Base-by-base conservation (phyloP, 768 basidiomycete genomes). In the Tylopilus sp. region DNA sequence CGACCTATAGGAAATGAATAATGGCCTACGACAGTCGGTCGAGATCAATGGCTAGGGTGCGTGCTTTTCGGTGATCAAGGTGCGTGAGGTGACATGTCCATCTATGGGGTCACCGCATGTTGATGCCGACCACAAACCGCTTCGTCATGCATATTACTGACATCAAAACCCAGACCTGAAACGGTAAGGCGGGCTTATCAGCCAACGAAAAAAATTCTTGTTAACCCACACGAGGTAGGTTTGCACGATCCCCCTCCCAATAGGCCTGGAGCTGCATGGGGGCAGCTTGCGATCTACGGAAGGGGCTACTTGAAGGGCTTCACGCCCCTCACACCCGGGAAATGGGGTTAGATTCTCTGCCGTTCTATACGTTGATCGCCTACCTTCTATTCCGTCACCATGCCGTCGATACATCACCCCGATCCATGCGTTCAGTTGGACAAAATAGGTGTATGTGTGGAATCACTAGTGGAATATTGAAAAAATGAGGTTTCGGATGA, bases 321-420 rank as follows among this genome's bases (percentile, higher is more conserved):
- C 38, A 3, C 10, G 6, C 36, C 1, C 11, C 20, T 21, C 20
- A 11, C 3, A 20, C 6, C 3, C 20, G 11, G 38, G 20, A 11
- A 3, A 28, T 28, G 28, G 6, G 38, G 21, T 39, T 20, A 20
- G 5, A 20, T 47, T 22, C 33, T 22, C 42, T 44, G 46, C 26
- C 50, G 41, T 36, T 33, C 8, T 25, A 8, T 40, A 18, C 20
- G 45, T 21, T 13, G 46, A 56, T 50, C 38, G 38, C 7, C 11
- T 17, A 4, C 41, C 53, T 57, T 49, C 45, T 50, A 47, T 51
- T 25, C 20, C 30, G 25, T 44, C 46, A 31, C 54, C 35, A 10
- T 31, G 38, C 22, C 17, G 1, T 51, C 23, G 11, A 51, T 52
- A 17, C 38, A 39, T 20, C 20, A 8, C 11, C 9, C 38, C 28